phyloP scores from a whole-genome alignment of 345 rosid genomes.

The Schrenkiella parvula region DNA sequence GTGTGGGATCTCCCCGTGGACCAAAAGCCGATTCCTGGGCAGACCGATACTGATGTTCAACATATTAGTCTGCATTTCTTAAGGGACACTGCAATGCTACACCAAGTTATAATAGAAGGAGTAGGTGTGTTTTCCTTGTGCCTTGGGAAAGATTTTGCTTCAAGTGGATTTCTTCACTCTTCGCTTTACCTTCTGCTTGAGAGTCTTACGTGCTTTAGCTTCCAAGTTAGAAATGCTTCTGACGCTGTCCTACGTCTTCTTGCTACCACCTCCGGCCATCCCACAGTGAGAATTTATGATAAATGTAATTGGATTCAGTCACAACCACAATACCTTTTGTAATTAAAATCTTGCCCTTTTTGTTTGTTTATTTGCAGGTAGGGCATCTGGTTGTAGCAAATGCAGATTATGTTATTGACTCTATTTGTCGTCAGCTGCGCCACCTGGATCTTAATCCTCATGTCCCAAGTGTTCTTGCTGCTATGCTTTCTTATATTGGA shows the following conservation, averaged over 20 bases:
- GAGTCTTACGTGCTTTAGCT: constrained; percentile 65
- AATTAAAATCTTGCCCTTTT: not conserved
- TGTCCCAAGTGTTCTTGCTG: constrained; percentile 90
- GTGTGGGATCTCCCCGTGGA: constrained; percentile 83
- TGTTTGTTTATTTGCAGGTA: constrained; percentile 50
- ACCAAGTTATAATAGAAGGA: constrained; percentile 74
- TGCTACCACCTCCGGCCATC: constrained; percentile 53
- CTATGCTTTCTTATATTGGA: constrained; percentile 92
- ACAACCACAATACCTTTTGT: not conserved
- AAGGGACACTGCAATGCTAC: constrained; percentile 69
- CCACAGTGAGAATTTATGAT: constrained; percentile 48
- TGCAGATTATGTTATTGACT: constrained; percentile 89
- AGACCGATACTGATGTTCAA: constrained; percentile 41
- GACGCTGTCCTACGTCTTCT: constrained; percentile 74
- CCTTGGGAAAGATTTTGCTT: constrained; percentile 67
- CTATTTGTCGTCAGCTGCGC: constrained; percentile 81
- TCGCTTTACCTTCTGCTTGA: constrained; percentile 87
- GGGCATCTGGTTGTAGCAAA: constrained; percentile 83
- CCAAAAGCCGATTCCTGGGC: constrained; percentile 33
- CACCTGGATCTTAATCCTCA: constrained; percentile 89
- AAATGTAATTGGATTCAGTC: constrained; percentile 4
- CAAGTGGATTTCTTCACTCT: constrained; percentile 87
- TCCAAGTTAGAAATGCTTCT: constrained; percentile 70
- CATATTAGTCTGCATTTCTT: constrained; percentile 54
- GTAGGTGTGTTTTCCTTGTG: constrained; percentile 73